Evolutionary conservation across 2,329 filamentous ascomycete species (phyloP), one percentile per base, ranked within the genome.

Genomic region (Colletotrichum brevisporum): DNA sequence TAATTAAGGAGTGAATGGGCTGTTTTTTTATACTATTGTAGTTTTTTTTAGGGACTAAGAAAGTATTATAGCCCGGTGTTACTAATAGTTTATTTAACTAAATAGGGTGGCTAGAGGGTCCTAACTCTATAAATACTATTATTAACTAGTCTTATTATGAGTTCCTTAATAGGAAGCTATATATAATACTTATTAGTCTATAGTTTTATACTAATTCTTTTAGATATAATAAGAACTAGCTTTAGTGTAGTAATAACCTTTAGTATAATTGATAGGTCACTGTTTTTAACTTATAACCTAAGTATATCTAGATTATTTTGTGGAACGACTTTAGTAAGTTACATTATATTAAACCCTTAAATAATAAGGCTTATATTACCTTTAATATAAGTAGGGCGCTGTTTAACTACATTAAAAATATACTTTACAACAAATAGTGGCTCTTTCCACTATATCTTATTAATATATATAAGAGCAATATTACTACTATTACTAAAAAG

Each of bases 141-240:
- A 39, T 53, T 6, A 73, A 75, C 51, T 66, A 64, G 13, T 72
- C 67, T 0, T 75, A 74, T 51, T 13, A 6, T 12, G 9, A 62
- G 2, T 56, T 41, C 9, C 13, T 75, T 2, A 18, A 21, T 75
- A 88, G 88, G 45, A 86, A 88, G 66, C 69, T 75, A 0, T 81
- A 79, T 64, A 87, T 88, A 83, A 87, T 87, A 84, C 81, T 85
- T 2, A 83, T 87, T 13, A 84, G 84, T 0, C 86, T 87, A 0
- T 89, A 86, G 86, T 89, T 89, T 76, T 89, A 84, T 75, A 89
- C 89, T 45, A 86, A 88, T 64, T 78, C 90, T 4, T 84, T 86
- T 0, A 79, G 80, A 13, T 90, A 83, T 72, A 76, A 79, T 45
- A 91, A 90, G 78, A 89, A 89, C 74, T 91, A 89, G 88, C 78